These are phyloP conservation scores for Ascochyta pisi DNA, from an alignment of 2,329 filamentous ascomycete species.

Conservation along the genomic window DNA sequence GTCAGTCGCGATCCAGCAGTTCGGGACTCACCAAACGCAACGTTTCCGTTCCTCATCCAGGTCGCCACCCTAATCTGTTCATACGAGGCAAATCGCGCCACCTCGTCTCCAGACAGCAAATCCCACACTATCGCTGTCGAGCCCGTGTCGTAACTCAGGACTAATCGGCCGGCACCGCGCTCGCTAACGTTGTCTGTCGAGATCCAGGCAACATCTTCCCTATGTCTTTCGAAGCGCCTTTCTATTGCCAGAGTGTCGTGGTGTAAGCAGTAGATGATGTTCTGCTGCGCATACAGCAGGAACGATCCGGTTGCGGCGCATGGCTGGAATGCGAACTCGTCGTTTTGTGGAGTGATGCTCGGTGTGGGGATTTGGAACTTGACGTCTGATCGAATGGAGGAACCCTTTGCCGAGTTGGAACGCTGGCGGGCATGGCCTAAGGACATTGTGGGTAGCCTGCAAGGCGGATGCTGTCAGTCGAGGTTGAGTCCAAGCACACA, in stretches of 20 bases:
- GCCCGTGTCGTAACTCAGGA: conserved; percentile 90
- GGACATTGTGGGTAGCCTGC: conserved; percentile 53
- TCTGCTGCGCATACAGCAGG: conserved; percentile 86
- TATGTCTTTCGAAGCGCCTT: conserved; percentile 81
- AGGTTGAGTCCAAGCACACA: conserved; percentile 26
- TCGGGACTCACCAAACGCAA: conserved; percentile 83
- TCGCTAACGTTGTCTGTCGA: conserved; percentile 93
- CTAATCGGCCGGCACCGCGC: conserved; percentile 79
- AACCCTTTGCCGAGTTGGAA: conserved; percentile 48
- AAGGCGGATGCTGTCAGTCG: conserved; percentile 38
- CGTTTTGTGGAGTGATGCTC: conserved; percentile 54
- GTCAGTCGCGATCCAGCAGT: conserved; percentile 9
- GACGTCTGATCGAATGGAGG: conserved; percentile 43
- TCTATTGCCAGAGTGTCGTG: conserved; percentile 93
- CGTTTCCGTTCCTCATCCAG: conserved; percentile 97
- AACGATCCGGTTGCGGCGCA: conserved; percentile 90
- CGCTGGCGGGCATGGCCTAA: conserved; percentile 51
- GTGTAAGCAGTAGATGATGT: conserved; percentile 82
- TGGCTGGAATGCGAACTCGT: conserved; percentile 72
- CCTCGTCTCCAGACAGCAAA: conserved; percentile 86
- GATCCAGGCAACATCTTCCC: conserved; percentile 82
- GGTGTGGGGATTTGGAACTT: conserved; percentile 52
- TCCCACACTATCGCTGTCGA: conserved; percentile 98
- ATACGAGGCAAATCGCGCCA: conserved; percentile 91
- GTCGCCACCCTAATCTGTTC: conserved; percentile 82